Evolutionary conservation across 139 green algal genomes (phyloP), one percentile per base, ranked within the genome.

Genomic region (Chlamydomonas incerta): DNA sequence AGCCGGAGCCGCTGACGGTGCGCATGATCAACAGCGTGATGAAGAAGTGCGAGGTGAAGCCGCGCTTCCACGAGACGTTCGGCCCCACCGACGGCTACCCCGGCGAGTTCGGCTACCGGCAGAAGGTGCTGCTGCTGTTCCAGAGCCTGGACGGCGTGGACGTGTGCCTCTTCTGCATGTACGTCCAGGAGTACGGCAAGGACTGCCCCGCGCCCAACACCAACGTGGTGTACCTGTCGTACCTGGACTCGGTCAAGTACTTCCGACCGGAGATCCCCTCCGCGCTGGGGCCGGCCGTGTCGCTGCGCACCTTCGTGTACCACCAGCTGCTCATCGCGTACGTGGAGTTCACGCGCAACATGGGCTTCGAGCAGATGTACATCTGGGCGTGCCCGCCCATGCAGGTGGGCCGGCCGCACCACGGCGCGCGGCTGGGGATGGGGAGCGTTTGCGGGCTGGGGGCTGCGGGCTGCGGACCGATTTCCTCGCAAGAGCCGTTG

Each of bases 361-460:
- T 95, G 68, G 98, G 98, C 70, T 99, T 96, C 86, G 93, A 94
- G 72, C 90, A 90, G 76, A 99, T 99, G 93, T 99, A 97, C 94
- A 99, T 99, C 92, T 99, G 98, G 98, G 97, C 97, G 1, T 99
- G 98, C 93, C 98, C 98, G 29, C 98, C 97, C 23, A 91, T 98
- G 74, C 91, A 95, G 90, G 94, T 96, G 55, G 70, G 93, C 72
- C 1, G 41, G 9, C 14, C 69, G 35, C 35, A 10, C 33, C 69
- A 34, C 35, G 6, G 14, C 35, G 34, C 14, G 5, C 65, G 31
- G 18, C 69, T 29, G 34, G 15, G 23, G 69, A 34, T 20, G 21
- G 23, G 3, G 35, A 8, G 26, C 23, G 14, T 28, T 6, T 24
- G 26, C 65, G 6, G 5, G 17, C 68, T 28, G n/a, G n/a, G n/a